Conservation (phyloP, 2,329 filamentous ascomycete genomes). For the Aspergillus fischeri region DNA sequence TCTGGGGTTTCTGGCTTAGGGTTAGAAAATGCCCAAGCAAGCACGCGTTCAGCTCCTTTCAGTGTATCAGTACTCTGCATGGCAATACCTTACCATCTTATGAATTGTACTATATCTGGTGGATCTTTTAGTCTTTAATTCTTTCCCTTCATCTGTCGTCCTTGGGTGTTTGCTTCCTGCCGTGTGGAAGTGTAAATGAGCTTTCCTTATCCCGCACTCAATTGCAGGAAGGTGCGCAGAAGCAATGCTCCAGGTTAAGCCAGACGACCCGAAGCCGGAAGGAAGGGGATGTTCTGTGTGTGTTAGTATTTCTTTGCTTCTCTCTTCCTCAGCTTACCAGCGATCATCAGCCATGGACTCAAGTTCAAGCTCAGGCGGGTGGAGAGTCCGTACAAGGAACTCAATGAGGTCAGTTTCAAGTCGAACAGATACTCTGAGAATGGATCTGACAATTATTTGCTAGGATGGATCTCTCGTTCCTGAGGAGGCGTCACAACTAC, state of each 20-base stretch:
- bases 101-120: neutral
- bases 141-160: neutral
- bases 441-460: neutral
- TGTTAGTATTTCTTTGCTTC: neutral
- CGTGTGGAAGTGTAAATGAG: neutral
- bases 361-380: constrained; percentile 4
- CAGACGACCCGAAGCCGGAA: neutral
- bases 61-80: neutral
- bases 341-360: neutral
- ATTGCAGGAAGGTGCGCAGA: neutral
- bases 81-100: neutral
- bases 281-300: neutral
- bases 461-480: constrained; percentile 15
- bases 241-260: neutral
- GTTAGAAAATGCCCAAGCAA: neutral
- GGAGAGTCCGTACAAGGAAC: neutral
- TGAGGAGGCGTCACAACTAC: constrained; percentile 14
- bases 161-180: neutral
- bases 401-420: neutral
- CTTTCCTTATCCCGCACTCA: neutral
- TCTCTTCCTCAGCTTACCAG: neutral
- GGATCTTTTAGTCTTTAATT: neutral
- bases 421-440: neutral
- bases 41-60: neutral
- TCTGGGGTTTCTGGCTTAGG: constrained; percentile 24